Evolutionary conservation across 768 basidiomycete genomes (phyloP), one percentile per base, ranked within the genome.

Genomic region (Solioccasus polychromus): DNA sequence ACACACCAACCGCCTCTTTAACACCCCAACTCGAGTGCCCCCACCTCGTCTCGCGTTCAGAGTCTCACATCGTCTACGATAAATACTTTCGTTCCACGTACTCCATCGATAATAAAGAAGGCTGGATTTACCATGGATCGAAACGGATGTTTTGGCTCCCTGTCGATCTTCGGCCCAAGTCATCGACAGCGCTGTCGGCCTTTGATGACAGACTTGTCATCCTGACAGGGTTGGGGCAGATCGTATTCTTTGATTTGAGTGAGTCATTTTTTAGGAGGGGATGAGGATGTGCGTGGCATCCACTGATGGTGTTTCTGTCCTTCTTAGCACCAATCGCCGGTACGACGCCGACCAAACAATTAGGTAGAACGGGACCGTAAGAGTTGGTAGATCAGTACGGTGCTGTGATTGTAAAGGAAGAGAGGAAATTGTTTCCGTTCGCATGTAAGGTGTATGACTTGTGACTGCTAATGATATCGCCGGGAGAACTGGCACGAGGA

Each of bases 101-200:
- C 31, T 44, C 47, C 3, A 39, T 57, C 19, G 40, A 56, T 14
- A 15, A 18, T 20, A 34, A 19, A 15, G n/a, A 47, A 29, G 55
- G 55, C n/a, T 57, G 50, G 55, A 39, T 57, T 4, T 50, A 47
- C 42, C 36, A 15, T 5, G 51, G 55, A 5, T 49, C 45, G 28
- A 40, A 24, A 35, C 29, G 55, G 24, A 41, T 57, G 38, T 44
- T 52, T 14, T 57, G 55, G 55, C 17, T 57, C 14, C 55, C 51
- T 4, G n/a, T n/a, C 20, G 51, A 52, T n/a, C 19, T 52, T 7
- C 50, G 51, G 25, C 55, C 55, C 2, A 23, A 12, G 1, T 44
- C 38, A 25, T 35, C 55, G 32, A 42, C 7, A 1, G 44, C 36
- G 8, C 18, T 57, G 8, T 35, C 40, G 18, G 55, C 51, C n/a